phyloP scores from a whole-genome alignment of 2,329 filamentous ascomycete genomes.

The Aspergillus eucalypticola region DNA sequence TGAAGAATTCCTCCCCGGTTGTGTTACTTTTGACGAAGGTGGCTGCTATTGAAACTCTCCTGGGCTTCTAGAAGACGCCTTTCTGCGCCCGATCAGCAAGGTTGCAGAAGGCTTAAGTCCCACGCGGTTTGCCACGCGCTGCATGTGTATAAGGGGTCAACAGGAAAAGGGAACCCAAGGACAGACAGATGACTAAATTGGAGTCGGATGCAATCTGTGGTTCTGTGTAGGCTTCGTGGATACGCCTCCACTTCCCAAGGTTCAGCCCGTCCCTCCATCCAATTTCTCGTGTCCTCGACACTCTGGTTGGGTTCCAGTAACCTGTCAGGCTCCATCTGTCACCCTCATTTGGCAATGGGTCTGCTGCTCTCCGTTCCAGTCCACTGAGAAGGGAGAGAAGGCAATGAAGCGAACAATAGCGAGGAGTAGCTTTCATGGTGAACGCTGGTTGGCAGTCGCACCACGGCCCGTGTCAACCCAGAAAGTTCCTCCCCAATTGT shows the following conservation, averaged over 20 bases:
- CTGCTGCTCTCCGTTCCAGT: not conserved
- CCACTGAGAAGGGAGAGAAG: not conserved
- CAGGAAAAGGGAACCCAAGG: too few relatives aligned
- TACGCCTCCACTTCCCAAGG: conserved; percentile 5
- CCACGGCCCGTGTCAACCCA: not conserved
- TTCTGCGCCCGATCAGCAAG: not conserved
- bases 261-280: conserved; percentile 2
- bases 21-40: not conserved
- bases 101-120: not conserved
- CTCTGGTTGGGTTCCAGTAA: conserved; percentile 1
- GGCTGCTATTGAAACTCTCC: not conserved
- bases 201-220: not conserved
- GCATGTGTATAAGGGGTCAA: too few relatives aligned
- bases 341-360: not conserved
- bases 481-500: not conserved
- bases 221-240: not conserved
- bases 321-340: conserved; percentile 8
- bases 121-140: not conserved
- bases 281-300: conserved; percentile 3
- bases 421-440: not conserved
- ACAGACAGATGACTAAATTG: not conserved
- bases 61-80: not conserved
- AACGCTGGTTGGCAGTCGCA: not conserved
- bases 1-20: not conserved
- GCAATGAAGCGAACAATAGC: not conserved